Percentiles rank a stretch among this genome's conserved stretches.
phyloP scores from a whole-genome alignment of 768 basidiomycete species.

The Dentipellis sp. region DNA sequence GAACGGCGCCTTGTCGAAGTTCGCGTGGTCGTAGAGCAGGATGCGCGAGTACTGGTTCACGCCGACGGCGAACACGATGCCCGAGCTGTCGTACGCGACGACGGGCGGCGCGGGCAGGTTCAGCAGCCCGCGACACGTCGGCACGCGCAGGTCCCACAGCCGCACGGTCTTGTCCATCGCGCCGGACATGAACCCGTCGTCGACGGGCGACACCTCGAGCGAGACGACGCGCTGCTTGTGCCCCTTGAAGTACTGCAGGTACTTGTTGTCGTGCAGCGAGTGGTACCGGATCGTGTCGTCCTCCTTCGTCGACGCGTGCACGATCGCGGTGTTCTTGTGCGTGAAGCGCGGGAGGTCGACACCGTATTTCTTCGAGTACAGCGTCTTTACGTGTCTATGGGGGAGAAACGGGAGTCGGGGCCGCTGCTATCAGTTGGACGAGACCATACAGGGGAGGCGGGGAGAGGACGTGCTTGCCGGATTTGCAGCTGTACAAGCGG shows the following conservation, averaged over 20 bases:
- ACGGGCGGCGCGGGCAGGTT: constrained; percentile 68
- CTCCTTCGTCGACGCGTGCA: constrained; percentile 91
- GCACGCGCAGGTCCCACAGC: constrained; percentile 87
- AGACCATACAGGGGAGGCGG: constrained; percentile 8
- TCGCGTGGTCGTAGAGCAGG: constrained; percentile 75
- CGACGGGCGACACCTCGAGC: constrained; percentile 82
- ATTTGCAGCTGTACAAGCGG: constrained; percentile 79
- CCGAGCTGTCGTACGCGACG: constrained; percentile 76
- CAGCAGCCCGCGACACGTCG: constrained; percentile 69
- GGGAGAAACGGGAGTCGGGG: not conserved
- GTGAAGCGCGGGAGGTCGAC: constrained; percentile 92
- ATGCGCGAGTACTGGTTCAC: constrained; percentile 79
- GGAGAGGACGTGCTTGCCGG: constrained; percentile 76
- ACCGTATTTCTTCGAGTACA: constrained; percentile 95
- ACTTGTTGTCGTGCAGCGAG: constrained; percentile 93
- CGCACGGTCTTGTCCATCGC: constrained; percentile 93
- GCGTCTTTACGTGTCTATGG: constrained; percentile 58
- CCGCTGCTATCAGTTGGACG: constrained; percentile 20
- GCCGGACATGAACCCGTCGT: constrained; percentile 94
- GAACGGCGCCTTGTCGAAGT: constrained; percentile 92
- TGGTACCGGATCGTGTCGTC: constrained; percentile 94
- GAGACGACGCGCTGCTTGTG: constrained; percentile 87
- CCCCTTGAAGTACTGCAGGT: constrained; percentile 91
- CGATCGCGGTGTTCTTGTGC: constrained; percentile 75
- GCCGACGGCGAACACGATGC: constrained; percentile 79